Evolutionary conservation across 2,329 filamentous ascomycete genomes (phyloP).

Genomic region (Ophiostoma piceae): DNA sequence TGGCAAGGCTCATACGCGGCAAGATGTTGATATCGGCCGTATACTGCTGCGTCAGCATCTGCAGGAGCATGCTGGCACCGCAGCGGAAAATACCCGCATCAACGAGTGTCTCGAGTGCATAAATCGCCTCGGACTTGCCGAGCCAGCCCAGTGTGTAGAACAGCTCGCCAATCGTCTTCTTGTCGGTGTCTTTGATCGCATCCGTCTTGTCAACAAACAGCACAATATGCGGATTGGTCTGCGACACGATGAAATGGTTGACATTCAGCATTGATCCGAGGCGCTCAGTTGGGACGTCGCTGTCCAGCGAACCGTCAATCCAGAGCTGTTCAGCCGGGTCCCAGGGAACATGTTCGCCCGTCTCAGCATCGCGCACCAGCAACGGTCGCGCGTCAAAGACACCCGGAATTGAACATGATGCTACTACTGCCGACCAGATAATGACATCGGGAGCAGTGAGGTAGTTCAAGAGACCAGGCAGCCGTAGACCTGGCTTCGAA

Average conservation of each 20-base stretch:
- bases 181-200: neutral
- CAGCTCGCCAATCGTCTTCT: conserved; percentile 40
- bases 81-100: conserved; percentile 79
- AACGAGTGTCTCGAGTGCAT: conserved; percentile 72
- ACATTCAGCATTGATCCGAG: conserved; percentile 96
- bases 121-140: conserved; percentile 72
- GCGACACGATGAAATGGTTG: conserved; percentile 95
- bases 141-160: conserved; percentile 63
- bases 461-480: conserved; percentile 84
- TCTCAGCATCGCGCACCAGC: conserved; percentile 77
- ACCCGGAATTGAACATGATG: conserved; percentile 86
- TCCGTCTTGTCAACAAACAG: conserved; percentile 78
- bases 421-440: conserved; percentile 95
- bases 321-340: conserved; percentile 78
- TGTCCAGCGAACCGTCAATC: conserved; percentile 93
- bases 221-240: conserved; percentile 91
- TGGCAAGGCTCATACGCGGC: conserved; percentile 28
- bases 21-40: conserved; percentile 88
- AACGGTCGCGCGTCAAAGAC: conserved; percentile 76
- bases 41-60: conserved; percentile 83
- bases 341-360: conserved; percentile 73
- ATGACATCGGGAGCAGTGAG: conserved; percentile 89
- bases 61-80: conserved; percentile 68
- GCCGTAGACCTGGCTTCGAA: conserved; percentile 77
- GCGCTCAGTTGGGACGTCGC: conserved; percentile 84